These are phyloP conservation scores for Curvularia lunata DNA, from an alignment of 2,329 filamentous ascomycete species.

Conservation along the genomic window DNA sequence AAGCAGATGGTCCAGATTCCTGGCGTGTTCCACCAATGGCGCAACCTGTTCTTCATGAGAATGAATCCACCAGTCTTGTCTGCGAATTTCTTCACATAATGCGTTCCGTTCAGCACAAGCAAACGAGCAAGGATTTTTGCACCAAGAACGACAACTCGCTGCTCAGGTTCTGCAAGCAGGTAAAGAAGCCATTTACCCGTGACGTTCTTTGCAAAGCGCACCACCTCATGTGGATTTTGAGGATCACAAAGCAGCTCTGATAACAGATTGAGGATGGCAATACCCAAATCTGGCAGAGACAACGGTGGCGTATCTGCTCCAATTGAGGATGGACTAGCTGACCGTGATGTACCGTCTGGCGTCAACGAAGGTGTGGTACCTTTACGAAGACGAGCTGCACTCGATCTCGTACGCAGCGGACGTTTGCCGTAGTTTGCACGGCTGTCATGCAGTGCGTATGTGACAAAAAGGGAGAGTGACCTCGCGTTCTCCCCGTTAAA, in stretches of 20 bases:
- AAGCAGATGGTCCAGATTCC: constrained; percentile 88
- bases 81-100: constrained; percentile 84
- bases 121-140: constrained; percentile 83
- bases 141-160: constrained; percentile 80
- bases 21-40: constrained; percentile 86
- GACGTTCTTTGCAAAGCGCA: constrained; percentile 90
- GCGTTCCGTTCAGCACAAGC: constrained; percentile 78
- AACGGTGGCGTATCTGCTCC: constrained; percentile 36
- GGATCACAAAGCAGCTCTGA: constrained; percentile 77
- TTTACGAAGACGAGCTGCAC: constrained; percentile 39
- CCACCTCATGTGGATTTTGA: constrained; percentile 70
- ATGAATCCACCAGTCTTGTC: constrained; percentile 86
- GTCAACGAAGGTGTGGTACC: constrained; percentile 36
- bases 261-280: constrained; percentile 78
- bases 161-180: constrained; percentile 83
- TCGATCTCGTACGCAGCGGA: constrained; percentile 45
- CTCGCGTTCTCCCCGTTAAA: constrained; percentile 85
- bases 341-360: constrained; percentile 39
- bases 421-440: constrained; percentile 51
- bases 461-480: constrained; percentile 88
- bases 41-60: constrained; percentile 81
- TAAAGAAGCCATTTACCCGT: constrained; percentile 98
- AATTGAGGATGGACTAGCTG: constrained; percentile 39
- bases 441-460: constrained; percentile 80
- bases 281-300: constrained; percentile 73